Evolutionary conservation across 2,329 filamentous ascomycete genomes (phyloP).

Genomic region (Claviceps sorghi): DNA sequence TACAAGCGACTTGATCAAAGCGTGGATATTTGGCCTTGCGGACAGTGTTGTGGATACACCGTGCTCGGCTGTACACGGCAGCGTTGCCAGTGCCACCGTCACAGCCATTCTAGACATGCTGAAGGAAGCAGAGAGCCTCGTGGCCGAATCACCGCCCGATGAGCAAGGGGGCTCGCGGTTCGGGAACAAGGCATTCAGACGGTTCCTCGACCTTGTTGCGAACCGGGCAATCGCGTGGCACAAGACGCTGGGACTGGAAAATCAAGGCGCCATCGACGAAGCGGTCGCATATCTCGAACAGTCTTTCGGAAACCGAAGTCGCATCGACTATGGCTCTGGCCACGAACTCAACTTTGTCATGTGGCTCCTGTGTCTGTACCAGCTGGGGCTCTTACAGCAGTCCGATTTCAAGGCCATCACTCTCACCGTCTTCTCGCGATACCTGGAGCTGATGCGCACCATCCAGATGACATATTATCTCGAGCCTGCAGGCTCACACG

Average conservation of each 20-base stretch:
- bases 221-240: conserved; percentile 49
- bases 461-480: conserved; percentile 91
- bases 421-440: conserved; percentile 65
- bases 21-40: conserved; percentile 76
- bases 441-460: conserved; percentile 72
- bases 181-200: conserved; percentile 82
- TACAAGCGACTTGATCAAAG: conserved; percentile 59
- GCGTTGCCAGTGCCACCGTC: conserved; percentile 46
- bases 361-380: conserved; percentile 89
- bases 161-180: conserved; percentile 84
- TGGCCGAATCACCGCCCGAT: conserved; percentile 59
- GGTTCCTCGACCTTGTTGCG: conserved; percentile 58
- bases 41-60: conserved; percentile 63
- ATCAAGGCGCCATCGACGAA: conserved; percentile 47
- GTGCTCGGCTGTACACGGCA: conserved; percentile 42
- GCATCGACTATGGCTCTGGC: conserved; percentile 93
- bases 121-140: conserved; percentile 49
- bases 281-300: conserved; percentile 66
- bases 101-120: conserved; percentile 55
- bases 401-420: conserved; percentile 60
- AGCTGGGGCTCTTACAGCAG: conserved; percentile 49
- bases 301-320: conserved; percentile 69
- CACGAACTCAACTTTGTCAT: conserved; percentile 96
- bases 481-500: conserved; percentile 90
- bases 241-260: conserved; percentile 36